phyloP scores from a whole-genome alignment of 2,329 filamentous ascomycete genomes.

The Corinectria fuckeliana region DNA sequence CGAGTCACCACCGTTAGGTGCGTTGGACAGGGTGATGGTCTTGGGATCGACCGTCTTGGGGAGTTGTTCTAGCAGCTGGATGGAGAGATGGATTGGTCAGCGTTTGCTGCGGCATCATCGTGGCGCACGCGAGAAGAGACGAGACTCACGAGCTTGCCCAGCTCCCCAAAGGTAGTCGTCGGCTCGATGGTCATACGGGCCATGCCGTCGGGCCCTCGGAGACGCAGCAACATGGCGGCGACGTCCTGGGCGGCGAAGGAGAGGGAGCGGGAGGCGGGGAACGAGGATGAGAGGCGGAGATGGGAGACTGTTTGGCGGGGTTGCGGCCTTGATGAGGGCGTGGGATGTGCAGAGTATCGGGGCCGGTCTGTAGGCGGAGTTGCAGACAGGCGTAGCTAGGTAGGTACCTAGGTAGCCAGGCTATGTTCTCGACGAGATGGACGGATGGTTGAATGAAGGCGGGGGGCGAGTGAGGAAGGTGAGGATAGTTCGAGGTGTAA shows the following conservation, averaged over 20 bases:
- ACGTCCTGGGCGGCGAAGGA: slow-evolving; percentile 5
- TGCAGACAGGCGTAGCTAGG: neutral
- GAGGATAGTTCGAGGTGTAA: neutral
- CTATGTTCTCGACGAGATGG: neutral
- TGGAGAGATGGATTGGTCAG: slow-evolving; percentile 22
- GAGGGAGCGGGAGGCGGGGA: no score
- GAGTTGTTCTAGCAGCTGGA: slow-evolving; percentile 63
- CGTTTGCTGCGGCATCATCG: neutral
- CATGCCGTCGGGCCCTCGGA: slow-evolving; percentile 92
- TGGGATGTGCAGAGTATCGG: neutral
- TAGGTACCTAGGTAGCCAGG: no score
- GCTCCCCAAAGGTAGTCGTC: slow-evolving; percentile 72
- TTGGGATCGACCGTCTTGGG: slow-evolving; percentile 67
- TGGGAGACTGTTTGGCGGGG: slow-evolving; percentile 10
- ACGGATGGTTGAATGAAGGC: neutral
- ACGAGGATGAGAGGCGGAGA: neutral
- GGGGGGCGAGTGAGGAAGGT: no score
- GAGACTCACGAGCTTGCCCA: slow-evolving; percentile 57
- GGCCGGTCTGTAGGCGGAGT: neutral
- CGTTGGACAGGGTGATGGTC: slow-evolving; percentile 67
- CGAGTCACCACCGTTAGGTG: slow-evolving; percentile 62
- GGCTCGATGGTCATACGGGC: slow-evolving; percentile 82
- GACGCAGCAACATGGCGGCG: slow-evolving; percentile 77
- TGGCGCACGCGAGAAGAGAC: neutral
- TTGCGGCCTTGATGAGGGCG: neutral